Base-by-base conservation (phyloP, 2,329 filamentous ascomycete genomes). In the Dactylellina haptotyla region DNA sequence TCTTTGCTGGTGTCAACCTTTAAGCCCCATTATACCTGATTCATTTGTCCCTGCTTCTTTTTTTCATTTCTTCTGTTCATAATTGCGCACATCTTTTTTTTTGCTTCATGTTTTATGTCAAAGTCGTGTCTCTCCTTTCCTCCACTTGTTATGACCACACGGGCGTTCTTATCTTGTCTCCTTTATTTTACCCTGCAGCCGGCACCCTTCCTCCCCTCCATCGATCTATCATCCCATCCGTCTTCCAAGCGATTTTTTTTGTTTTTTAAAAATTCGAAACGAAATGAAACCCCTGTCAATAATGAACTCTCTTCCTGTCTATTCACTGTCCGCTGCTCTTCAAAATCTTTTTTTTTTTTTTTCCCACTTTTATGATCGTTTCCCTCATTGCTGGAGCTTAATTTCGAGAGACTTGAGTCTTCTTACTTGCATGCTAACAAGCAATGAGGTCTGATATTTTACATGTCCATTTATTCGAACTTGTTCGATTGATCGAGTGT, bases 1-100 rank as follows among this genome's bases (percentile, higher is more conserved):
- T 97, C 73, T 98, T 97, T 80, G 83, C 84, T 66, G 85, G 63
- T 34, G 62, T 74, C 14, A 74, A 74, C 20, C 62, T 66, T n/a
- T 67, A 62, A 57, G 28, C 3, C 9, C 8, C 4, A 37, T 12
- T n/a, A 26, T 9, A 2, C 34, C 30, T n/a, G 28, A 28, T 25
- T 14, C 45, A 6, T 16, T 39, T 18, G 14, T 20, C 43, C 4
- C 32, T 57, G 23, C 41, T 43, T 67, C 50, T 20, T 58, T 54
- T 41, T 67, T 50, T 34, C 34, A 63, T 59, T 54, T 39, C 57
- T 74, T 56, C 57, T 67, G 54, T 59, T 59, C 48, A 67, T 67
- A 67, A 12, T 20, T 59, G 32, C 53, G 16, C 25, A 28, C 20
- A 12, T 30, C 23, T 61, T 75, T 46, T 26, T 26, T 53, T 50